These are phyloP conservation scores for Daldinia vernicosa DNA, from an alignment of 495 filamentous ascomycete species.

Conservation along the genomic window DNA sequence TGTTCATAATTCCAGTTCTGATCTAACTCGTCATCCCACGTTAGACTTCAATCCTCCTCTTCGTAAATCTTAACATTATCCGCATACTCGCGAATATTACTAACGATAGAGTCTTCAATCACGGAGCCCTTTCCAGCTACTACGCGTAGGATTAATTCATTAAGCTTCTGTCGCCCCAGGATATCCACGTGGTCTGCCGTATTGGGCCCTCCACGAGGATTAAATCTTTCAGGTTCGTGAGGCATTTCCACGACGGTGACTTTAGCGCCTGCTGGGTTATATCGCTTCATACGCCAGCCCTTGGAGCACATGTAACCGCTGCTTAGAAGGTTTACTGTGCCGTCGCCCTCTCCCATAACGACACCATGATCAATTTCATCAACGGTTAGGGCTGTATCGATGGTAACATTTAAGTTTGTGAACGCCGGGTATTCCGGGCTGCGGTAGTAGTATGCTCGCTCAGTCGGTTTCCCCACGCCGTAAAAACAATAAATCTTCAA, in stretches of 20 bases:
- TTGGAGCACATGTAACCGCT: constrained; percentile 95
- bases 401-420: constrained; percentile 81
- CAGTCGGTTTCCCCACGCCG: constrained; percentile 89
- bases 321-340: constrained; percentile 88
- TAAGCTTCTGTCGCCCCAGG: constrained; percentile 84
- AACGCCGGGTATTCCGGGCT: constrained; percentile 69
- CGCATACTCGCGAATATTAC: constrained; percentile 81
- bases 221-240: constrained; percentile 93
- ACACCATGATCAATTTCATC: constrained; percentile 85
- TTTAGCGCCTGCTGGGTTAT: constrained; percentile 84
- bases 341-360: constrained; percentile 92
- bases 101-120: constrained; percentile 80
- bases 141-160: constrained; percentile 88
- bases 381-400: constrained; percentile 79
- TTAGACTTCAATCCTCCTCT: constrained; percentile 39
- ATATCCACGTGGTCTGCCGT: constrained; percentile 99
- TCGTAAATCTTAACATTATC: constrained; percentile 77
- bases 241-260: constrained; percentile 94
- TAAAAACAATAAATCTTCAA: constrained; percentile 99
- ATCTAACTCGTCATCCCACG: neutral
- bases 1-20: neutral
- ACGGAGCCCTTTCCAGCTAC: constrained; percentile 86
- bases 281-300: constrained; percentile 92
- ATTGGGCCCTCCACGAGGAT: constrained; percentile 90
- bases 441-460: constrained; percentile 90